Conservation (phyloP, 2,329 filamentous ascomycete genomes). For the Nigrospora sphaerica region DNA sequence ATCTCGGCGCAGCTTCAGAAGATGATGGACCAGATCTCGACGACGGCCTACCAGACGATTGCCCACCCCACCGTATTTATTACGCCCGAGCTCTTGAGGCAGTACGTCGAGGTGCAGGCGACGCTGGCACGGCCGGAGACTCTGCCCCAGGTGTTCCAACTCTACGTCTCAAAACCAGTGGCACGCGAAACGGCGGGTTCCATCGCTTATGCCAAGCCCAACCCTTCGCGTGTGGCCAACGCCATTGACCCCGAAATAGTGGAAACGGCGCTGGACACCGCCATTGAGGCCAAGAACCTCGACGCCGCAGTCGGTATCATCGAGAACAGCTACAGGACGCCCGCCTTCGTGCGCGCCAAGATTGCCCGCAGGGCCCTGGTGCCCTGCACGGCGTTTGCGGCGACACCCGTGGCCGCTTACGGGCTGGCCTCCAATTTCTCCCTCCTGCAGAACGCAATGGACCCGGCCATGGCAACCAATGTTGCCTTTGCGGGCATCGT, state of each 20-base stretch:
- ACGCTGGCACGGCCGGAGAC: constrained; percentile 66
- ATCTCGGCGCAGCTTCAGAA: constrained; percentile 27
- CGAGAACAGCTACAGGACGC: constrained; percentile 59
- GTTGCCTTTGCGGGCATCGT: constrained; percentile 75
- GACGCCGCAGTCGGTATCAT: constrained; percentile 70
- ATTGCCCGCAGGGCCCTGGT: constrained; percentile 56
- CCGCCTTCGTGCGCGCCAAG: constrained; percentile 61
- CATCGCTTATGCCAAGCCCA: constrained; percentile 53
- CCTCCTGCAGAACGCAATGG: constrained; percentile 67
- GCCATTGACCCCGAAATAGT: constrained; percentile 68
- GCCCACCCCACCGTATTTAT: constrained; percentile 74
- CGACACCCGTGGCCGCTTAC: constrained; percentile 63
- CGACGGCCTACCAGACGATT: constrained; percentile 62
- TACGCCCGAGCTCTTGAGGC: constrained; percentile 60
- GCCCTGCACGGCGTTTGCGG: constrained; percentile 47
- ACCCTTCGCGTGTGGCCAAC: constrained; percentile 61
- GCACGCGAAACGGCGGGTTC: constrained; percentile 54
- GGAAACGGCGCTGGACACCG: constrained; percentile 67
- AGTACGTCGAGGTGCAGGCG: constrained; percentile 72
- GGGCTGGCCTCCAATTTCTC: constrained; percentile 62
- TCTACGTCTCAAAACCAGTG: constrained; percentile 78
- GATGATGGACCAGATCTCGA: constrained; percentile 45
- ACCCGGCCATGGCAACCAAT: constrained; percentile 64
- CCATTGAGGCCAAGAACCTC: constrained; percentile 73
- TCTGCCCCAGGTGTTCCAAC: constrained; percentile 69